Evolutionary conservation across 2,329 filamentous ascomycete species (phyloP), one percentile per base, ranked within the genome.

Genomic region (Rhexocercosporidium sp.): DNA sequence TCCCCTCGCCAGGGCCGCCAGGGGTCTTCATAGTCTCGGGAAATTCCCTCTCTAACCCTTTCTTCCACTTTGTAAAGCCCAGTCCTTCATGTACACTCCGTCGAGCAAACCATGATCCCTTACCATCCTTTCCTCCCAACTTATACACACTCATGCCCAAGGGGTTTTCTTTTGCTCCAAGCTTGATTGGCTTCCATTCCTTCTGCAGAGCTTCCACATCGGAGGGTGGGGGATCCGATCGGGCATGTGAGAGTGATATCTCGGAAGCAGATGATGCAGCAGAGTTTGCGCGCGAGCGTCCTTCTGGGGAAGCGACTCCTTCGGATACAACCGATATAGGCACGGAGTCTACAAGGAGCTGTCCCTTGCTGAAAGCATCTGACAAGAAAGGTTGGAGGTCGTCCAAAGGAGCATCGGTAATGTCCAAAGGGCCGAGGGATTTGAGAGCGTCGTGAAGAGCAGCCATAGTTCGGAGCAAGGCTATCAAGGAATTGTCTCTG

Each of bases 91-190:
- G 94, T 22, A 97, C 84, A 76, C 93, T 97, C 59, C 91, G 84
- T 64, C 95, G 83, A 27, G 93, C 93, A 79, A 97, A 98, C 95
- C 95, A 98, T 8, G 92, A 85, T 1, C 94, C 95, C 71, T 90
- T 90, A 44, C 93, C 89, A 78, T 98, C 95, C 73, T 92, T 90
- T 2, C 90, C 88, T 0, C 85, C 81, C 67, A 96, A 84, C 78
- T 96, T 97, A 81, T 92, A 97, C 27, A 97, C 88, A 64, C 84
- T 85, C 69, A 97, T 89, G 0, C 85, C 88, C 9, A 93, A 82
- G 0, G 93, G 92, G 75, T 96, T 96, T 22, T 94, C 90, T 72
- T 85, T 89, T 3, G 86, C 79, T 49, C 85, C 88, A 64, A 93
- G 80, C 79, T 93, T 95, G 75, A 94, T 81, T 49, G 93, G 91